phyloP scores from a whole-genome alignment of 2,329 filamentous ascomycete genomes.

The Apiospora sp. region DNA sequence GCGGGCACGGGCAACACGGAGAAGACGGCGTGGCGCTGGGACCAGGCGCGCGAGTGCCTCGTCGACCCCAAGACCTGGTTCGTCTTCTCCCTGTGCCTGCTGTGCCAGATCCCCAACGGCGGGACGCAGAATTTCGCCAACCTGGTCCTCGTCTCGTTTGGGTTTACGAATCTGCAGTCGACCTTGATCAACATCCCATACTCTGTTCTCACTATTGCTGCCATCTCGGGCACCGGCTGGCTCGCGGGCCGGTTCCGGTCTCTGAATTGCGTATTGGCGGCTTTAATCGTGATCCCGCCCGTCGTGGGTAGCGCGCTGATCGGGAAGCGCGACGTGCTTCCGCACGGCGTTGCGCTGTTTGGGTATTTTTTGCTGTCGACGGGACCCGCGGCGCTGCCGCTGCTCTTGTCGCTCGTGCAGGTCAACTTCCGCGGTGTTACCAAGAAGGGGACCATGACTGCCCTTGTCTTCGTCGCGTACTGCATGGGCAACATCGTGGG shows the following conservation, averaged over 20 bases:
- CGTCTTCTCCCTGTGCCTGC: constrained; percentile 59
- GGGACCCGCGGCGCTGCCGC: constrained; percentile 61
- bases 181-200: constrained; percentile 67
- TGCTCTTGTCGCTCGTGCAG: constrained; percentile 62
- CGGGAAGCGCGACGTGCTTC: constrained; percentile 52
- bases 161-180: constrained; percentile 61
- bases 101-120: constrained; percentile 68
- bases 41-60: constrained; percentile 62
- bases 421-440: constrained; percentile 64
- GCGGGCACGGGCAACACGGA: constrained; percentile 61
- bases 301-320: constrained; percentile 62
- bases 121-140: constrained; percentile 68
- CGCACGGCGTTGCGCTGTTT: constrained; percentile 57
- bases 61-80: constrained; percentile 68
- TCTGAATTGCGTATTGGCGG: constrained; percentile 59
- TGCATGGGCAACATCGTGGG: constrained; percentile 64
- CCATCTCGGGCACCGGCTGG: constrained; percentile 59
- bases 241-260: constrained; percentile 60
- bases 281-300: constrained; percentile 57
- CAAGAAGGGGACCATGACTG: constrained; percentile 68
- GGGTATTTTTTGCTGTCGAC: constrained; percentile 65
- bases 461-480: constrained; percentile 62
- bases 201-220: constrained; percentile 56
- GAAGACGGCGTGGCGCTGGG: constrained; percentile 56
- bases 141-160: constrained; percentile 63